These are phyloP conservation scores for Thielaviopsis cerberus DNA, from an alignment of 2,329 filamentous ascomycete genomes.

Conservation along the genomic window DNA sequence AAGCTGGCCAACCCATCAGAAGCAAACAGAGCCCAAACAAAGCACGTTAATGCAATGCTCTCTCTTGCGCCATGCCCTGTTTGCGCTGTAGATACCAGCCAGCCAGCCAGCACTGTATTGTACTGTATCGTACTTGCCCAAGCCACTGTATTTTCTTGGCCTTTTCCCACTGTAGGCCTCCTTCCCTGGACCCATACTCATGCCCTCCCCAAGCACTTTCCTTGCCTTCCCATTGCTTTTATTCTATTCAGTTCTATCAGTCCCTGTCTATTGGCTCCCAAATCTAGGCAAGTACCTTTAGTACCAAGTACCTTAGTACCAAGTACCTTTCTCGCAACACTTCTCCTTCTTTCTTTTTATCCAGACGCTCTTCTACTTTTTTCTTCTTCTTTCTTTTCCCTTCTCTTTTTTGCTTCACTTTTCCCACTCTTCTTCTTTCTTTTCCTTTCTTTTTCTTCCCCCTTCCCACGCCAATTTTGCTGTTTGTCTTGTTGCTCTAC, in stretches of 20 bases:
- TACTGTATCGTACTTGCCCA: background rate
- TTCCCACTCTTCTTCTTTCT: conserved; percentile 15
- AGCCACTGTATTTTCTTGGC: background rate
- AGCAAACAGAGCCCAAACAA: too few species aligned
- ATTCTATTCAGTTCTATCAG: too few species aligned
- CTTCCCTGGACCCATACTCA: too few species aligned
- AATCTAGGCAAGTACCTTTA: too few species aligned
- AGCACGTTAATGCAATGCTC: too few species aligned
- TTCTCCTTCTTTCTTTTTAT: background rate
- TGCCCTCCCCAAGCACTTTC: too few species aligned
- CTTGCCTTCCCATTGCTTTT: too few species aligned
- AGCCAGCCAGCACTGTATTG: background rate
- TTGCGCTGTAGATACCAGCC: background rate
- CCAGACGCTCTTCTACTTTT: background rate
- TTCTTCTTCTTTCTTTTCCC: background rate
- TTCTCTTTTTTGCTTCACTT: conserved; percentile 4
- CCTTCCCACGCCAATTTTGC: conserved; percentile 14
- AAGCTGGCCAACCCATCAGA: too few species aligned
- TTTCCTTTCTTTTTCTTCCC: conserved; percentile 14
- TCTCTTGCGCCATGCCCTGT: too few species aligned
- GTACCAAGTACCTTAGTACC: too few species aligned
- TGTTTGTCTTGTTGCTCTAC: conserved; percentile 13
- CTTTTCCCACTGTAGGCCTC: background rate
- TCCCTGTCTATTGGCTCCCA: too few species aligned
- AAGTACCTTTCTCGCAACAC: too few species aligned